Evolutionary conservation across 1,284 basidiomycete genomes (phyloP).

Genomic region (Tausonia pullulans): DNA sequence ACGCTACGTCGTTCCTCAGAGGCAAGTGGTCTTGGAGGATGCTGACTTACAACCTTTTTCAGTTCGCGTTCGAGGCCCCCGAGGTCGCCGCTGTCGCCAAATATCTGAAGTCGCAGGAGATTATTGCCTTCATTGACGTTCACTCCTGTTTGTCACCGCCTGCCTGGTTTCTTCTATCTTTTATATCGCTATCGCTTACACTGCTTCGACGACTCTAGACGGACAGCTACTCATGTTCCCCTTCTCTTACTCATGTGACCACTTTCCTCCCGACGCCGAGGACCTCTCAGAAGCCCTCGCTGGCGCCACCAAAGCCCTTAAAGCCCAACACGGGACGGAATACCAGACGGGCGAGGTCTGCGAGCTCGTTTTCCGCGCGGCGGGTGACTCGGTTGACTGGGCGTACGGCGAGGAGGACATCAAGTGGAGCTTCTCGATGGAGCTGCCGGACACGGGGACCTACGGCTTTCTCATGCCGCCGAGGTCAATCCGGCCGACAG

Average conservation of each 20-base stretch:
- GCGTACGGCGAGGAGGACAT: constrained; percentile 46
- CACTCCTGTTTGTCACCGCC: constrained; percentile 43
- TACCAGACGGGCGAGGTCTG: constrained; percentile 55
- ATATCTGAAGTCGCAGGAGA: constrained; percentile 46
- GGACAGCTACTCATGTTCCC: constrained; percentile 44
- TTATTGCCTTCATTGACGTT: constrained; percentile 56
- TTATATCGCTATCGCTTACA: neutral
- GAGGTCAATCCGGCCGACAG: constrained; percentile 42
- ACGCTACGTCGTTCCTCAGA: neutral
- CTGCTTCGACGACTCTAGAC: neutral
- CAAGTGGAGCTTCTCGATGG: constrained; percentile 13
- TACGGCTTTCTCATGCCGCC: constrained; percentile 4
- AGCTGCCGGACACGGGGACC: constrained; percentile 13
- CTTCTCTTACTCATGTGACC: constrained; percentile 61
- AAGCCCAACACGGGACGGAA: constrained; percentile 45
- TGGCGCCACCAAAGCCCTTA: constrained; percentile 55
- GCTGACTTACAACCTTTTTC: constrained; percentile 21
- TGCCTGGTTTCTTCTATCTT: neutral
- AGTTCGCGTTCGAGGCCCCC: constrained; percentile 55
- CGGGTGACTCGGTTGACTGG: constrained; percentile 6
- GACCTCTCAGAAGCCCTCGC: constrained; percentile 66
- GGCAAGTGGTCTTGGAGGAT: neutral
- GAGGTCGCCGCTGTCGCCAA: constrained; percentile 65
- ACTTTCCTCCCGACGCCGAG: constrained; percentile 61
- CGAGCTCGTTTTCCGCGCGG: constrained; percentile 44